A percentile compares a stretch with the other conserved stretches of the same genome.
Conservation (phyloP, 805 yeast genomes). For the Nakazawaea ambrosiae region DNA sequence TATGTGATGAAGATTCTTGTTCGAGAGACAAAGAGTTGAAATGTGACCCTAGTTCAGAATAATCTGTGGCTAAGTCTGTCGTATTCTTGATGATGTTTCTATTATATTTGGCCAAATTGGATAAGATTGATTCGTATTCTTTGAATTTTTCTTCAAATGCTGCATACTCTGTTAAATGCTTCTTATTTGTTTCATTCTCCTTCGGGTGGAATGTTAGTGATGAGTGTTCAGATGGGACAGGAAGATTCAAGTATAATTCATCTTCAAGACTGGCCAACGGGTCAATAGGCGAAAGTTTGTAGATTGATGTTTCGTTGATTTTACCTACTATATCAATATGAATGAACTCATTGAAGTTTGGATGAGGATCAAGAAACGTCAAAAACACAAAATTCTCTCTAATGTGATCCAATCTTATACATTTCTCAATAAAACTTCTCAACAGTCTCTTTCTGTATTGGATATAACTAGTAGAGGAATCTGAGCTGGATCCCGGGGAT, state of each 20-base stretch:
- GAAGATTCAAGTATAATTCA: constrained; percentile 52
- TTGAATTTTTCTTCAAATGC: constrained; percentile 24
- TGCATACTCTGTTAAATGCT: constrained; percentile 21
- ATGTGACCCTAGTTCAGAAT: constrained; percentile 44
- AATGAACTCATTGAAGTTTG: constrained; percentile 75
- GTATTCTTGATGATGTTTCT: constrained; percentile 37
- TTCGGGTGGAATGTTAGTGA: constrained; percentile 18
- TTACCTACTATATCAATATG: constrained; percentile 45
- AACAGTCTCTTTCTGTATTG: constrained; percentile 73
- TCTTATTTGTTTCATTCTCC: constrained; percentile 16
- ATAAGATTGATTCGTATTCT: constrained; percentile 25
- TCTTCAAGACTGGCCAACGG: constrained; percentile 48
- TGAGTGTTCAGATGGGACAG: constrained; percentile 41
- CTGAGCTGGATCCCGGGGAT: not conserved
- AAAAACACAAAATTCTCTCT: constrained; percentile 56
- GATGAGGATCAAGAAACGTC: constrained; percentile 79
- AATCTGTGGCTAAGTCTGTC: constrained; percentile 39
- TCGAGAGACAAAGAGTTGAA: constrained; percentile 50
- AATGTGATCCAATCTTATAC: constrained; percentile 51
- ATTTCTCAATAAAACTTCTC: constrained; percentile 70
- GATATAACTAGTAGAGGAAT: constrained; percentile 15
- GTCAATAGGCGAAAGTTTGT: constrained; percentile 52
- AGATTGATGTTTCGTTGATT: constrained; percentile 43
- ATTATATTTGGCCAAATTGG: constrained; percentile 30
- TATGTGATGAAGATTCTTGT: constrained; percentile 22